Base-by-base conservation (phyloP, 164 flowering plant species). In the Santalum album region DNA sequence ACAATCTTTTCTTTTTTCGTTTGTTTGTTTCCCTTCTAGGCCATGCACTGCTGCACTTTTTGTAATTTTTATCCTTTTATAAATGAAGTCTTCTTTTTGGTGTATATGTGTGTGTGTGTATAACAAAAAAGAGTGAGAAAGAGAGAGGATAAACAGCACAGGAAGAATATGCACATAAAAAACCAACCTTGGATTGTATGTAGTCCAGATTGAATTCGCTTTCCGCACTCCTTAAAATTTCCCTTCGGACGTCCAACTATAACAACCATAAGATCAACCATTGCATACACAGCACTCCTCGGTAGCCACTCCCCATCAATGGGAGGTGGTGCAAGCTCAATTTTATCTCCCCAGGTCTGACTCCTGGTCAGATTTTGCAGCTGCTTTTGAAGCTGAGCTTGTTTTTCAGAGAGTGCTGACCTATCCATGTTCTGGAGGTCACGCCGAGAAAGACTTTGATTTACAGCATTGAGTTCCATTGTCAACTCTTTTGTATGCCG, bases 301-400 rank as follows among this genome's bases (percentile, higher is more conserved):
- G 98, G 98, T 20, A 87, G 72, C 98, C 98, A 91, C 63, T 91
- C 87, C 32, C 98, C 96, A 69, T 87, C 82, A 49, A 91, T 70
- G 27, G 98, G 98, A 51, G 82, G 67, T 38, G 88, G 90, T 45
- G 96, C 95, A 56, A 91, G 61, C 57, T 75, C 70, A 68, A 91
- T 77, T 67, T 74, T 84, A 53, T 81, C 88, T 27, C 66, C 74
- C 72, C 63, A 74, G n/a, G 67, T 57, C 58, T 63, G 67, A 3
- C 44, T 25, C 19, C 54, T 57, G 29, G 63, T 62, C 62, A 68
- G 44, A 63, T 48, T 53, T 57, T 58, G 56, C 56, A 90, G 66
- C 57, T 72, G 75, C 58, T 77, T 79, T 64, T 83, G 81, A 60
- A 90, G 65, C 64, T 70, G 80, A 25, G 63, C 64, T 59, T 66